These are phyloP conservation scores for Microcera coccophila DNA, from an alignment of 2,329 filamentous ascomycete species.

Conservation along the genomic window DNA sequence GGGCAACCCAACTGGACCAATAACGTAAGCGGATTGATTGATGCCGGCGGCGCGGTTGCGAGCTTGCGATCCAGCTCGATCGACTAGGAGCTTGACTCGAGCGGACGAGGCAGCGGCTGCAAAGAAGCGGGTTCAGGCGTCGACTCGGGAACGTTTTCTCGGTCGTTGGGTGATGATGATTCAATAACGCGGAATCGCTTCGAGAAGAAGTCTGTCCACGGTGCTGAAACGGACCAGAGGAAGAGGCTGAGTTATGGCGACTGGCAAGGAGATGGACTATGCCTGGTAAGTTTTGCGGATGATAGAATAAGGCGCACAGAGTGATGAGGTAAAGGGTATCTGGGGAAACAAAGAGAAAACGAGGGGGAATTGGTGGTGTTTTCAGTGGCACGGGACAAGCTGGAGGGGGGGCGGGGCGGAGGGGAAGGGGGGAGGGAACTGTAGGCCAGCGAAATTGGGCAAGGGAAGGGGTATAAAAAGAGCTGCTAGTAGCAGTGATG, in stretches of 20 bases:
- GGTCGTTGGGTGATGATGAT: conserved; percentile 21
- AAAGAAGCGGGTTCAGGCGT: conserved; percentile 15
- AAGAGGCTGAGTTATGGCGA: conserved; percentile 7
- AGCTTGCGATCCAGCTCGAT: conserved; percentile 5
- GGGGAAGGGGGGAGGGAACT: conserved; percentile 21
- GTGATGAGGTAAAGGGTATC: conserved; percentile 28
- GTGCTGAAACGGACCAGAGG: conserved; percentile 8
- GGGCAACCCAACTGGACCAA: conserved; percentile 29
- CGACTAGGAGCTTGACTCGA: conserved; percentile 17
- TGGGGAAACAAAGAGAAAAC: conserved; percentile 32
- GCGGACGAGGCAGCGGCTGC: conserved; percentile 16
- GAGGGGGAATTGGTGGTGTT: conserved; percentile 28
- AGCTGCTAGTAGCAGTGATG: conserved; percentile 17
- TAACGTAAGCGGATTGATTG: conserved; percentile 15
- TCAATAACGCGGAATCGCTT: conserved; percentile 21
- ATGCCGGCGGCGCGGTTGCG: conserved; percentile 13
- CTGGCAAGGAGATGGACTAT: conserved; percentile 19
- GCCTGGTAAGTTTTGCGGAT: conserved; percentile 21
- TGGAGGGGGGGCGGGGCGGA: conserved; percentile 21
- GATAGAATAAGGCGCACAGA: conserved; percentile 21
- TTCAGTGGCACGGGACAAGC: conserved; percentile 30
- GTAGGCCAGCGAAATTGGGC: conserved; percentile 25
- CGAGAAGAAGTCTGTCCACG: conserved; percentile 19
- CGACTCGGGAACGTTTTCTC: conserved; percentile 22
- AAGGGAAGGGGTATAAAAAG: conserved; percentile 30